Conservation (phyloP, 2,329 filamentous ascomycete genomes). For the Phaeosphaeria sp. region DNA sequence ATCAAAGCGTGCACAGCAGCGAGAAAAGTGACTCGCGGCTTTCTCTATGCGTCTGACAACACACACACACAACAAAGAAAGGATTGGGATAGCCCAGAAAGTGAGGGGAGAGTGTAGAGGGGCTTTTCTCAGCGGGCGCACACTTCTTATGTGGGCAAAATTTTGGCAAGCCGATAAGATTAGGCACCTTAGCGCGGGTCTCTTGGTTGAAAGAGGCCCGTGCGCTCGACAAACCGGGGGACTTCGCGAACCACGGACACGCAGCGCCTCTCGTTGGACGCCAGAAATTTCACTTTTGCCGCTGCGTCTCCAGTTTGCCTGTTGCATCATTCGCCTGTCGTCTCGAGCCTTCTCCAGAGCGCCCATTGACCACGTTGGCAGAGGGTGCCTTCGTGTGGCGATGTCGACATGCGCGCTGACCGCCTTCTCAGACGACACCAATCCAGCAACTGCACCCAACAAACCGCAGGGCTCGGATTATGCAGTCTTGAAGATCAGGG, state of each 20-base stretch:
- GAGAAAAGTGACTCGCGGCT: constrained; percentile 23
- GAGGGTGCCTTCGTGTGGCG: constrained; percentile 30
- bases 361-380: constrained; percentile 21
- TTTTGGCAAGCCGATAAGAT: constrained; percentile 33
- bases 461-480: constrained; percentile 16
- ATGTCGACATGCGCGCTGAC: constrained; percentile 30
- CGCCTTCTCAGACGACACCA: constrained; percentile 25
- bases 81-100: constrained; percentile 31
- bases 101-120: constrained; percentile 25
- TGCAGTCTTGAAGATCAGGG: constrained; percentile 24
- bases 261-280: background rate
- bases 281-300: constrained; percentile 22
- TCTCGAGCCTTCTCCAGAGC: background rate
- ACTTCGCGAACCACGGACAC: background rate
- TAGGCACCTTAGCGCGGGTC: constrained; percentile 11
- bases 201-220: constrained; percentile 9
- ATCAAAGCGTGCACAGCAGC: constrained; percentile 30
- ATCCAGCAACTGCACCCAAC: constrained; percentile 15
- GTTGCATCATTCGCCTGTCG: background rate
- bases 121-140: constrained; percentile 18
- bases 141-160: constrained; percentile 34
- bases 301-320: constrained; percentile 13
- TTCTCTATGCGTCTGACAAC: constrained; percentile 31
- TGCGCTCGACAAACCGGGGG: constrained; percentile 7
- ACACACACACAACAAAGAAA: constrained; percentile 40